A percentile compares a stretch with the other conserved stretches of the same genome.
phyloP scores from a whole-genome alignment of 768 basidiomycete species.

The Pleurotus sapidus region DNA sequence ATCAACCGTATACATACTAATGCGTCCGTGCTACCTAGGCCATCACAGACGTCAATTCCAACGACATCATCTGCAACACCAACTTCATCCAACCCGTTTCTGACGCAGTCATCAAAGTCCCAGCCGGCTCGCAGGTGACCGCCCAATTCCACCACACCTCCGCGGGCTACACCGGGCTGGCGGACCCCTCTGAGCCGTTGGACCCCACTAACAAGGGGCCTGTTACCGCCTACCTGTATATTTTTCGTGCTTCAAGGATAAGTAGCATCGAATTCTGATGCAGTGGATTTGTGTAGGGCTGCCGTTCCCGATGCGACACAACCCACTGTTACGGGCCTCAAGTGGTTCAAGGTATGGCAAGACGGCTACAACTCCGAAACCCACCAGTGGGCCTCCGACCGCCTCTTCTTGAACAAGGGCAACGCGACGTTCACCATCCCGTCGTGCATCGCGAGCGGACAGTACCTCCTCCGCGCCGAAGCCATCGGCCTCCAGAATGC shows the following conservation, averaged over 20 bases:
- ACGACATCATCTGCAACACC: conserved; percentile 41
- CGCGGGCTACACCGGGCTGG: conserved; percentile 25
- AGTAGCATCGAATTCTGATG: neutral
- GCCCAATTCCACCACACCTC: conserved; percentile 40
- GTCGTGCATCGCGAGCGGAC: conserved; percentile 33
- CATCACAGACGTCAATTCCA: conserved; percentile 42
- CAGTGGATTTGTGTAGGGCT: conserved; percentile 23
- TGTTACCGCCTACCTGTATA: conserved; percentile 34
- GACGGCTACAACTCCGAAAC: conserved; percentile 22
- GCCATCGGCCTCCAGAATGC: conserved; percentile 34
- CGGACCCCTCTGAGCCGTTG: conserved; percentile 38
- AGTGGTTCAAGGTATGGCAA: conserved; percentile 48
- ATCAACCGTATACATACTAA: neutral
- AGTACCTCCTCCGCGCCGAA: conserved; percentile 42
- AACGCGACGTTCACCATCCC: conserved; percentile 40
- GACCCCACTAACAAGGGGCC: conserved; percentile 41
- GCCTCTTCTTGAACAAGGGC: conserved; percentile 39
- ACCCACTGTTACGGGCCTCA: conserved; percentile 30
- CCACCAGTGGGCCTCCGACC: conserved; percentile 38
- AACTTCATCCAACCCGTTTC: conserved; percentile 32
- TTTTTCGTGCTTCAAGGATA: neutral
- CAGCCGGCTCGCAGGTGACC: conserved; percentile 37
- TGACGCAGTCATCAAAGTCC: conserved; percentile 28
- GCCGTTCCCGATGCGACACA: conserved; percentile 36
- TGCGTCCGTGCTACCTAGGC: conserved; percentile 20